Evolutionary conservation across 1,284 basidiomycete genomes (phyloP).

Genomic region (Ustilago xerochloae): DNA sequence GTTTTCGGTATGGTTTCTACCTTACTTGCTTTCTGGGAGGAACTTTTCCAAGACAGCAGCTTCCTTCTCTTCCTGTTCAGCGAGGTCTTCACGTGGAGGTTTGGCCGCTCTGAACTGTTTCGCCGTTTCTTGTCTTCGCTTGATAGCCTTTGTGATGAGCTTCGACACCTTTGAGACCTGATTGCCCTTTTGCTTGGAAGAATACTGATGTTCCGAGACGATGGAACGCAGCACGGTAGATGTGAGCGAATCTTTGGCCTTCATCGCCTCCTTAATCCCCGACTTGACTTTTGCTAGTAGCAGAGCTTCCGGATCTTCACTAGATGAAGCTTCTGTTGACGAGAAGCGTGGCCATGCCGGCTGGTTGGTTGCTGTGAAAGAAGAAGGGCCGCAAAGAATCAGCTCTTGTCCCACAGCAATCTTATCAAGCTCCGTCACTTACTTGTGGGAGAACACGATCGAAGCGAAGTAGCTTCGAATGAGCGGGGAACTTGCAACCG

Average conservation of each 20-base stretch:
- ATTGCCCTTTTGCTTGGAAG: conserved; percentile 44
- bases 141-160: conserved; percentile 53
- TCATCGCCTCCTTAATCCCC: conserved; percentile 58
- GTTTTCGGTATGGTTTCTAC: background rate
- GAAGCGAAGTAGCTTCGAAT: conserved; percentile 15
- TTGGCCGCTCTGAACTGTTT: conserved; percentile 52
- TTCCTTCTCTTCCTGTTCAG: conserved; percentile 58
- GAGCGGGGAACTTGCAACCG: conserved; percentile 35
- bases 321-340: conserved; percentile 19
- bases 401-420: background rate
- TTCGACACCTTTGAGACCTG: conserved; percentile 43
- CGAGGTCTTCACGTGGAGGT: conserved; percentile 55
- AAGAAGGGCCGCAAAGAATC: background rate
- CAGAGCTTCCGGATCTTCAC: conserved; percentile 38
- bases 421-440: conserved; percentile 20
- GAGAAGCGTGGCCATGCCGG: conserved; percentile 30
- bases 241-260: conserved; percentile 51
- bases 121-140: conserved; percentile 48
- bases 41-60: conserved; percentile 44
- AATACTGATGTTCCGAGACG: conserved; percentile 58
- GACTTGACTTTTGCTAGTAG: conserved; percentile 48
- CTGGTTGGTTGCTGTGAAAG: conserved; percentile 1
- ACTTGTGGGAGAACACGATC: conserved; percentile 14
- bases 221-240: conserved; percentile 55
- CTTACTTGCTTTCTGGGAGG: conserved; percentile 35